A percentile compares a stretch with the other conserved stretches of the same genome.
phyloP scores from a whole-genome alignment of 2,329 filamentous ascomycete species.

The Ceratocystis papillata region DNA sequence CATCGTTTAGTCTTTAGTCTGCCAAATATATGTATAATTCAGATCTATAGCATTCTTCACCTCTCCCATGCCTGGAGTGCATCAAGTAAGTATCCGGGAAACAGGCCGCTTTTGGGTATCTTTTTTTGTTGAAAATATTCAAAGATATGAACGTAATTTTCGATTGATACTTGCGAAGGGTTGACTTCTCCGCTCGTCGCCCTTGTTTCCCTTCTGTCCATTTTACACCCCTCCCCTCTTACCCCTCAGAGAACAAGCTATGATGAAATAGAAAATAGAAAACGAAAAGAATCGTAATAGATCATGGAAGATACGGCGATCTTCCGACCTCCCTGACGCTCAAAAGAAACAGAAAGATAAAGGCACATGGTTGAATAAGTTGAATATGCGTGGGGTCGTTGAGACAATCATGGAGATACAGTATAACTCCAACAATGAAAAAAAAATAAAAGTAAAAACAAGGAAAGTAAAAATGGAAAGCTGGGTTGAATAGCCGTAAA shows the following conservation, averaged over 20 bases:
- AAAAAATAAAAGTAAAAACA: conserved; percentile 5
- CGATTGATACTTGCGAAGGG: not conserved
- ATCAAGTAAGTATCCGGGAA: not conserved
- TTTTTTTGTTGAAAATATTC: conserved; percentile 8
- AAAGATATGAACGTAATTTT: conserved; percentile 2
- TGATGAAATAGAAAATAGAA: not conserved
- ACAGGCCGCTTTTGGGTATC: conserved; percentile 8
- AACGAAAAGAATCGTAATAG: not conserved
- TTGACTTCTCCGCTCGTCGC: not conserved
- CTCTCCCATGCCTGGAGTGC: not conserved
- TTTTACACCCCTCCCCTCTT: not conserved
- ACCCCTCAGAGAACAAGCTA: not conserved
- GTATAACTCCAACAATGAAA: not conserved
- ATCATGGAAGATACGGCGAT: not conserved
- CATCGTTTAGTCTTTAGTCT: not conserved
- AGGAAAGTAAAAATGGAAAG: conserved; percentile 18
- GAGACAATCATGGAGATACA: conserved; percentile 17
- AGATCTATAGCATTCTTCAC: not conserved
- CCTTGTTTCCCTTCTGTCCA: not conserved
- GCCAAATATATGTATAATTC: not conserved
- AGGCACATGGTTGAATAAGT: conserved; percentile 20
- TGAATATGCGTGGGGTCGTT: conserved; percentile 20
- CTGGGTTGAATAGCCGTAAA: conserved; percentile 25
- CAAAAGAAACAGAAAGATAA: conserved; percentile 7
- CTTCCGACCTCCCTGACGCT: conserved; percentile 8